A percentile compares a stretch with the other conserved stretches of the same genome.
These are phyloP conservation scores for Penicillium brasilianum DNA, from an alignment of 2,329 filamentous ascomycete species.

Conservation along the genomic window DNA sequence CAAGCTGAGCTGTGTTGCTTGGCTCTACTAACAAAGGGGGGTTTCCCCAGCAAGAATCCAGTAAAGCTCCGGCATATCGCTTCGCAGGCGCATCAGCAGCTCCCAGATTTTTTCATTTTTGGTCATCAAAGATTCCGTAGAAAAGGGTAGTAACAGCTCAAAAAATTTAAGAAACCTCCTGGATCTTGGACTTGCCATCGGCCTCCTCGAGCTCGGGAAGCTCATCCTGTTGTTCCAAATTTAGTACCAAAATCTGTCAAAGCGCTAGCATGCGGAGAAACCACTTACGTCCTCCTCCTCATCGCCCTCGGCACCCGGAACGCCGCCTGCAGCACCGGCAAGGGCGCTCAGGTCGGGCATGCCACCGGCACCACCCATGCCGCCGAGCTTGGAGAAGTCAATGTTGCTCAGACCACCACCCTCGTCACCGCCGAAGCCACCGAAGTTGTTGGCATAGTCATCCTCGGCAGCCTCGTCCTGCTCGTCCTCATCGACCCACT, in stretches of 20 bases:
- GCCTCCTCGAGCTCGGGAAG: conserved; percentile 72
- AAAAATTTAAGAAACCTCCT: conserved; percentile 42
- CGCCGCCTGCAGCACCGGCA: conserved; percentile 47
- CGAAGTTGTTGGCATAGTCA: conserved; percentile 63
- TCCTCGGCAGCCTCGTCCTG: conserved; percentile 88
- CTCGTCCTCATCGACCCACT: conserved; percentile 98
- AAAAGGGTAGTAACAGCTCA: conserved; percentile 18
- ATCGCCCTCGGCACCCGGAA: conserved; percentile 40
- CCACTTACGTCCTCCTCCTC: conserved; percentile 59
- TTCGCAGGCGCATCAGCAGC: conserved; percentile 21
- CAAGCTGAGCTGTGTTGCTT: conserved; percentile 17
- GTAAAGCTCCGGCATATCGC: conserved; percentile 18
- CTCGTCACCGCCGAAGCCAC: conserved; percentile 50
- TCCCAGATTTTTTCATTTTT: conserved; percentile 33
- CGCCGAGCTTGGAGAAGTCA: conserved; percentile 90
- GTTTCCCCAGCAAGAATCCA: conserved; percentile 20
- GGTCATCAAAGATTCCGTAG: conserved; percentile 31
- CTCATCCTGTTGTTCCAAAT: conserved; percentile 64
- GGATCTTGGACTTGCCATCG: conserved; percentile 49
- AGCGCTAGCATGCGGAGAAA: too few species aligned
- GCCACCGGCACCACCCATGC: conserved; percentile 52
- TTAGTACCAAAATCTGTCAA: conserved; percentile 40
- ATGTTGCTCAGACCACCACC: conserved; percentile 81
- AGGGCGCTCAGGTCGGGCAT: conserved; percentile 32
- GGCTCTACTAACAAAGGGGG: conserved; percentile 21